Evolutionary conservation across 495 filamentous ascomycete genomes (phyloP).

Genomic region (Evernia prunastri): DNA sequence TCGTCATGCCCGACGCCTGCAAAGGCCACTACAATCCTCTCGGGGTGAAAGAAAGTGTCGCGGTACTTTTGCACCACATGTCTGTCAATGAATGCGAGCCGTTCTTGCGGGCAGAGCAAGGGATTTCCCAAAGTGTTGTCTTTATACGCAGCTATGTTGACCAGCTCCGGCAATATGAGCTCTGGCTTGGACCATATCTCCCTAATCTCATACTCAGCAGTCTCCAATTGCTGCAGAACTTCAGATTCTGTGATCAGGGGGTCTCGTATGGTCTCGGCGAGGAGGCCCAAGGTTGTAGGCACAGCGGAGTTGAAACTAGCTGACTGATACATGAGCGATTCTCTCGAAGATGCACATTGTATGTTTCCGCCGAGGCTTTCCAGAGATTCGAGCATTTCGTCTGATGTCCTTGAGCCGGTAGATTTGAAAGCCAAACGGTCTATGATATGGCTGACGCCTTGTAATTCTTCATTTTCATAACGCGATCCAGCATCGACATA

Average conservation of each 20-base stretch:
- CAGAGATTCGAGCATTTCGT: conserved; percentile 79
- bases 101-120: conserved; percentile 80
- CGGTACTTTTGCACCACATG: conserved; percentile 71
- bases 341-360: conserved; percentile 89
- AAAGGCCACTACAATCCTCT: conserved; percentile 89
- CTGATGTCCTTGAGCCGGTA: conserved; percentile 61
- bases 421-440: conserved; percentile 96
- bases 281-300: conserved; percentile 69
- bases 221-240: conserved; percentile 76
- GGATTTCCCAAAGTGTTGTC: conserved; percentile 94
- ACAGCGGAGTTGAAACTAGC: conserved; percentile 96
- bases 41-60: conserved; percentile 76
- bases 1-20: conserved; percentile 80
- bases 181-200: conserved; percentile 99
- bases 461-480: conserved; percentile 79
- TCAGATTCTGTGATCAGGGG: conserved; percentile 87
- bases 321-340: conserved; percentile 97
- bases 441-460: conserved; percentile 92
- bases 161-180: conserved; percentile 88
- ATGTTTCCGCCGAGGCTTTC: conserved; percentile 90
- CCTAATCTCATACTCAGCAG: conserved; percentile 87
- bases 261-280: conserved; percentile 91
- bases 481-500: conserved; percentile 95
- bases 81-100: conserved; percentile 69
- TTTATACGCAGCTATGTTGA: conserved; percentile 91